phyloP scores from a whole-genome alignment of 2,329 filamentous ascomycete genomes.

The Aspergillus neotritici region DNA sequence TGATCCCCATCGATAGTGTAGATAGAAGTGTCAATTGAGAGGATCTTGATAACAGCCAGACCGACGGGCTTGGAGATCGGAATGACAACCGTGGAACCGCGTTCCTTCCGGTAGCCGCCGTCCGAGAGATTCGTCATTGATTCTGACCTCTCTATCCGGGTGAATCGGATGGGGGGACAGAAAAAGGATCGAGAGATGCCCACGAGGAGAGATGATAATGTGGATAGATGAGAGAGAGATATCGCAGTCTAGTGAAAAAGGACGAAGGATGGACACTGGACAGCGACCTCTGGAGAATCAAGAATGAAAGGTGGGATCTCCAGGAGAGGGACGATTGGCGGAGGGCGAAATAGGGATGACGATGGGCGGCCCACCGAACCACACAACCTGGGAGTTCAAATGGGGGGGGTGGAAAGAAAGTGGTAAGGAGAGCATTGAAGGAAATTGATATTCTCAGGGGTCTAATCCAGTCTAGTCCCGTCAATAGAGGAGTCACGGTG shows the following conservation, averaged over 20 bases:
- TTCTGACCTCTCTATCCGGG: not conserved
- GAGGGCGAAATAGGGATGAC: slow-evolving; percentile 33
- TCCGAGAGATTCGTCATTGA: not conserved
- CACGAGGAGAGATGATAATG: no score
- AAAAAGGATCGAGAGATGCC: no score
- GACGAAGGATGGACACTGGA: no score
- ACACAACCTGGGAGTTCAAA: slow-evolving; percentile 26
- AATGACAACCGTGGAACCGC: not conserved
- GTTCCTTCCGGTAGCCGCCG: not conserved
- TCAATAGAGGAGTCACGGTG: no score
- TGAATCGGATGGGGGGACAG: no score
- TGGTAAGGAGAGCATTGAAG: not conserved
- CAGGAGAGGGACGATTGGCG: slow-evolving; percentile 27
- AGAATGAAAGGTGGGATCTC: slow-evolving; percentile 9
- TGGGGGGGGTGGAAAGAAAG: slow-evolving; percentile 1
- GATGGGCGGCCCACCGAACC: slow-evolving; percentile 36
- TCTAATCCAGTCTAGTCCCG: no score
- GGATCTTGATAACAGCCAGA: not conserved
- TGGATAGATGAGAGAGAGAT: no score
- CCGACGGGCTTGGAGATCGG: not conserved
- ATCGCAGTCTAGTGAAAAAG: no score
- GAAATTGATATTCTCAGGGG: not conserved
- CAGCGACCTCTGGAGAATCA: not conserved
- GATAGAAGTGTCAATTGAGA: no score
- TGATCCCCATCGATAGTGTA: no score